These are phyloP conservation scores for Penicillium sp. DNA, from an alignment of 2,329 filamentous ascomycete genomes.

Conservation along the genomic window DNA sequence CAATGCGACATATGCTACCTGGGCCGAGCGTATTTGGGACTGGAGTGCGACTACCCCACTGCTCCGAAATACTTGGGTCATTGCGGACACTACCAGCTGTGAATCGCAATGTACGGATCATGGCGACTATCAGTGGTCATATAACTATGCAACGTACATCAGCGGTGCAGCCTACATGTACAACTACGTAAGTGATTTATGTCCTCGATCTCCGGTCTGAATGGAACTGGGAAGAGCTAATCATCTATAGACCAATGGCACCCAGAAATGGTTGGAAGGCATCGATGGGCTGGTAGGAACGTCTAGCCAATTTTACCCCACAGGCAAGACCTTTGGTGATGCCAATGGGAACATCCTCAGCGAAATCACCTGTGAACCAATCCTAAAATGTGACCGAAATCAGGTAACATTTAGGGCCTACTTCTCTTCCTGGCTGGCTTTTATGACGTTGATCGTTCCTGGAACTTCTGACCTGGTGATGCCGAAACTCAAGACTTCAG, in stretches of 20 bases:
- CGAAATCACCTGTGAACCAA: conserved; percentile 68
- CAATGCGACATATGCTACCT: conserved; percentile 76
- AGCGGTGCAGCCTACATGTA: conserved; percentile 61
- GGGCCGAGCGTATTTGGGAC: conserved; percentile 69
- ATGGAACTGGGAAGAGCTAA: neutral
- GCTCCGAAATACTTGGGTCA: conserved; percentile 54
- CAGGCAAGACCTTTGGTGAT: conserved; percentile 19
- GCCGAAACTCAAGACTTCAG: conserved; percentile 59
- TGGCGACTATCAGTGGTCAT: conserved; percentile 58
- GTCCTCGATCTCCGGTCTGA: neutral
- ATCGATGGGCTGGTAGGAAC: conserved; percentile 58
- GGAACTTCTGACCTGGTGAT: conserved; percentile 57
- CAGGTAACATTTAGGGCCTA: conserved; percentile 75
- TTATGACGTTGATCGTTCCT: conserved; percentile 63
- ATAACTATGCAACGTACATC: conserved; percentile 59
- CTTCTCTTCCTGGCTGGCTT: conserved; percentile 66
- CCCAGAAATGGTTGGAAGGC: conserved; percentile 57
- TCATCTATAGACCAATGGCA: conserved; percentile 38
- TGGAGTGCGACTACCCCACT: conserved; percentile 58
- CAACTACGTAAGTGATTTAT: conserved; percentile 45
- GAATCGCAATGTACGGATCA: conserved; percentile 52
- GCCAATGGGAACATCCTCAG: conserved; percentile 57
- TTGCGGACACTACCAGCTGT: conserved; percentile 56
- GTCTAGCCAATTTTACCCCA: conserved; percentile 56
- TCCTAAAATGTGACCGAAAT: conserved; percentile 66